Conservation (phyloP, 257 asterid species). For the Rhazya stricta region DNA sequence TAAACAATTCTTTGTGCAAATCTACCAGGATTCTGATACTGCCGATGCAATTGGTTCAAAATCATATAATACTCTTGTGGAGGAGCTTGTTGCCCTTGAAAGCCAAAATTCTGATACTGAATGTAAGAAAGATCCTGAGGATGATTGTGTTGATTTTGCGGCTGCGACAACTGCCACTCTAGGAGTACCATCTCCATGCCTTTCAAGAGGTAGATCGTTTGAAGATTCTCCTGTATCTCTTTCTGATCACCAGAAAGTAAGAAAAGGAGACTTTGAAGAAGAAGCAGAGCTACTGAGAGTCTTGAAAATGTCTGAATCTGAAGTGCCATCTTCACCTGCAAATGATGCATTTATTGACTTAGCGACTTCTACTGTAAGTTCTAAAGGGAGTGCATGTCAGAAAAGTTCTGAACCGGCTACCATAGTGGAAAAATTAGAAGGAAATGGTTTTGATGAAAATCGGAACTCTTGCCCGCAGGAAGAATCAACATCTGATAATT, state of each 20-base stretch:
- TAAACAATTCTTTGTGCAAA: constrained; percentile 10
- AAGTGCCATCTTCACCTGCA: constrained; percentile 22
- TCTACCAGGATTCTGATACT: constrained; percentile 67
- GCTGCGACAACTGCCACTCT: constrained; percentile 97
- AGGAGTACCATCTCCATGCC: constrained; percentile 92
- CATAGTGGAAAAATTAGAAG: constrained; percentile 27
- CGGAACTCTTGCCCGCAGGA: constrained; percentile 21
- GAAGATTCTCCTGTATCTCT: constrained; percentile 49
- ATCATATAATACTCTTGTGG: constrained; percentile 84
- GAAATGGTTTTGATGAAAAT: constrained; percentile 20
- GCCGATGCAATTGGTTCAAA: constrained; percentile 75
- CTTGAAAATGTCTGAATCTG: constrained; percentile 60
- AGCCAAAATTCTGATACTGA: constrained; percentile 44
- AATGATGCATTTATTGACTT: constrained; percentile 28
- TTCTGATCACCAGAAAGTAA: constrained; percentile 23
- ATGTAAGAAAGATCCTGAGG: constrained; percentile 40
- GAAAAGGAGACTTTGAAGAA: constrained; percentile 86
- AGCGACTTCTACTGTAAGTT: constrained; percentile 17
- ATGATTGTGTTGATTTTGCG: constrained; percentile 79
- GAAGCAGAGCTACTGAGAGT: constrained; percentile 59
- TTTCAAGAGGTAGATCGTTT: constrained; percentile 75
- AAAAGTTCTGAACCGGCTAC: constrained; percentile 30
- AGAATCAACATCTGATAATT: constrained; percentile 22
- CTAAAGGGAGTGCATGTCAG: constrained; percentile 26
- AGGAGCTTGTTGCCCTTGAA: constrained; percentile 85